Conservation (phyloP, 345 rosid genomes). For the Noccaea caerulescens region DNA sequence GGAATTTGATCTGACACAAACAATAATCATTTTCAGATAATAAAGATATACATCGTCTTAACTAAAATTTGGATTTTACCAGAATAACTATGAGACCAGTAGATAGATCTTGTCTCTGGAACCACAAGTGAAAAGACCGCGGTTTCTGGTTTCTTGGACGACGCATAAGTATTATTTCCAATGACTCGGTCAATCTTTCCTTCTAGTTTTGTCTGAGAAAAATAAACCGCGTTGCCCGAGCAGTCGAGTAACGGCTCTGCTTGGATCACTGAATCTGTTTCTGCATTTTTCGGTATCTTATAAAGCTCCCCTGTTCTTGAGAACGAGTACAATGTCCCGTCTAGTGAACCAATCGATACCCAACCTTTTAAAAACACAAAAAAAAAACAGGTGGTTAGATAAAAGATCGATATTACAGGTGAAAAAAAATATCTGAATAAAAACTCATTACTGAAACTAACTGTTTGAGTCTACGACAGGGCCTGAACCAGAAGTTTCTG, state of each 20-base stretch:
- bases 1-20: slow-evolving; percentile 51
- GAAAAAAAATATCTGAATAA: neutral
- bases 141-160: slow-evolving; percentile 64
- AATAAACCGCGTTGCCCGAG: slow-evolving; percentile 69
- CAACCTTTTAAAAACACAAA: slow-evolving; percentile 52
- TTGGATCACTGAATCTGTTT: slow-evolving; percentile 58
- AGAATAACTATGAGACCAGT: slow-evolving; percentile 83
- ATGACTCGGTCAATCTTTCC: slow-evolving; percentile 50
- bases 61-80: slow-evolving; percentile 48
- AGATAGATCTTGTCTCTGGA: slow-evolving; percentile 67
- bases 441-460: slow-evolving; percentile 21
- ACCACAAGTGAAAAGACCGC: slow-evolving; percentile 63
- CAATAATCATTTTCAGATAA: neutral
- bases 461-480: slow-evolving; percentile 77
- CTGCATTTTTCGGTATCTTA: slow-evolving; percentile 52
- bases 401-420: slow-evolving; percentile 6
- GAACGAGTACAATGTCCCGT: slow-evolving; percentile 76
- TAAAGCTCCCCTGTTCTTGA: slow-evolving; percentile 69
- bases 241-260: slow-evolving; percentile 67
- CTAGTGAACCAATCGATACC: slow-evolving; percentile 82
- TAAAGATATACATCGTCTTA: neutral
- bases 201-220: slow-evolving; percentile 69
- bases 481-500: slow-evolving; percentile 45
- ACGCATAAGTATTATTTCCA: slow-evolving; percentile 50
- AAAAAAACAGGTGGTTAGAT: neutral